Base-by-base conservation (phyloP, 371 early-diverging fungal genomes). In the Mycotypha africana region DNA sequence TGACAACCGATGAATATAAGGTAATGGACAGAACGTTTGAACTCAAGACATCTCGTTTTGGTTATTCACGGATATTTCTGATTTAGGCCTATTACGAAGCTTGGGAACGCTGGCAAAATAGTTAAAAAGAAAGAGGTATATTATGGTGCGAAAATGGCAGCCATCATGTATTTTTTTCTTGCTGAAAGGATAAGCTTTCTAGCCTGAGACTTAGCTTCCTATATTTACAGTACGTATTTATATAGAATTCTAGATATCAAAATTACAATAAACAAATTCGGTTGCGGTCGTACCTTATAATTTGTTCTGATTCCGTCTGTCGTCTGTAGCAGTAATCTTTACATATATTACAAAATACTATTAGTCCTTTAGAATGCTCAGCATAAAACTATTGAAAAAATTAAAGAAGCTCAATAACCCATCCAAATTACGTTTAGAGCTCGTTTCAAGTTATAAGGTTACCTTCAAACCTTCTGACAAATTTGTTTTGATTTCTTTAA, bases 301-400 rank as follows among this genome's bases (percentile, higher is more conserved):
- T 50, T 42, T 65, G 47, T n/a, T 56, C 53, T 15, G 84, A 74
- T 42, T 91, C 87, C 32, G 82, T 42, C 42, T 73, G 69, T 39
- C 91, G 64, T 3, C 85, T 80, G 43, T 81, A 61, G 21, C 74
- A 77, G 56, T 81, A 89, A 50, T 89, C 88, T 38, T 59, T 49
- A 56, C 84, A 86, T 24, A 71, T 78, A 37, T 74, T 73, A 35
- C 68, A 70, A 42, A 88, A 70, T 34, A 63, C 62, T 8, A 46
- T 46, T 40, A 91, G 42, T 21, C 80, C 80, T 15, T 74, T 59
- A 39, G 82, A 82, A 47, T 88, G 74, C 25, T 82, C 79, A 2
- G 57, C 60, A 51, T 89, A 88, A 61, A 90, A 91, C 81, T 83
- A 36, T 1, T 2, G n/a, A n/a, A n/a, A n/a, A n/a, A n/a, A n/a